phyloP scores from a whole-genome alignment of 805 yeast genomes.

The Candida maltosa region DNA sequence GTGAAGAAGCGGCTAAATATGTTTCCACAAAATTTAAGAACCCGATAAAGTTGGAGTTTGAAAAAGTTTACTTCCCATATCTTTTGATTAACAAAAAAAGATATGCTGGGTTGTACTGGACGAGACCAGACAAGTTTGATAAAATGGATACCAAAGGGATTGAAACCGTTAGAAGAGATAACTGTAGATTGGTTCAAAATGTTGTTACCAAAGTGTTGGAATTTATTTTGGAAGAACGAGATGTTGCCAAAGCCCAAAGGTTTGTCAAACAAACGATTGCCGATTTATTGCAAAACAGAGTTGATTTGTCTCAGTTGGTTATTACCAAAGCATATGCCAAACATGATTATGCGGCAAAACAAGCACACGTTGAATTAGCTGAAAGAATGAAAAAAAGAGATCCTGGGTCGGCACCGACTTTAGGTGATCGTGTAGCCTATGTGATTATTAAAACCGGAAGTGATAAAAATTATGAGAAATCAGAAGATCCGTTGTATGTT shows the following conservation, averaged over 20 bases:
- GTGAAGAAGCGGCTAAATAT: slow-evolving; percentile 88
- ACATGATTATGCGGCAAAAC: slow-evolving; percentile 91
- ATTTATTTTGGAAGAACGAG: slow-evolving; percentile 79
- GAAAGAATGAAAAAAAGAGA: slow-evolving; percentile 96
- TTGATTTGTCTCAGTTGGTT: slow-evolving; percentile 89
- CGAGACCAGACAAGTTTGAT: slow-evolving; percentile 85
- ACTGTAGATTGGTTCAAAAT: slow-evolving; percentile 89
- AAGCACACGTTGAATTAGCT: slow-evolving; percentile 95
- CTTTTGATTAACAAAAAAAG: slow-evolving; percentile 91
- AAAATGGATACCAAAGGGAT: slow-evolving; percentile 98
- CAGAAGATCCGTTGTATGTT: slow-evolving; percentile 94
- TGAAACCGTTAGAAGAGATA: slow-evolving; percentile 97
- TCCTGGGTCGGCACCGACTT: slow-evolving; percentile 93
- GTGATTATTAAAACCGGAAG: slow-evolving; percentile 80
- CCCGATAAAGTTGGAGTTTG: slow-evolving; percentile 94
- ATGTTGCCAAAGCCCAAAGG: slow-evolving; percentile 78
- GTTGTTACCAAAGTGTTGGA: slow-evolving; percentile 91
- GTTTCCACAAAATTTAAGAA: slow-evolving; percentile 76
- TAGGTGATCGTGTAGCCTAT: slow-evolving; percentile 98
- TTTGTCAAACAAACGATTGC: slow-evolving; percentile 87
- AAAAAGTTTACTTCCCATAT: slow-evolving; percentile 94
- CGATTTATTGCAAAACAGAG: slow-evolving; percentile 82
- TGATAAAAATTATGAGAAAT: slow-evolving; percentile 88
- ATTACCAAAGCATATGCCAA: slow-evolving; percentile 89
- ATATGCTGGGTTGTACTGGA: slow-evolving; percentile 97